A percentile compares a stretch with the other conserved stretches of the same genome.
These are phyloP conservation scores for Lactarius sp. DNA, from an alignment of 768 basidiomycete genomes.

Conservation along the genomic window DNA sequence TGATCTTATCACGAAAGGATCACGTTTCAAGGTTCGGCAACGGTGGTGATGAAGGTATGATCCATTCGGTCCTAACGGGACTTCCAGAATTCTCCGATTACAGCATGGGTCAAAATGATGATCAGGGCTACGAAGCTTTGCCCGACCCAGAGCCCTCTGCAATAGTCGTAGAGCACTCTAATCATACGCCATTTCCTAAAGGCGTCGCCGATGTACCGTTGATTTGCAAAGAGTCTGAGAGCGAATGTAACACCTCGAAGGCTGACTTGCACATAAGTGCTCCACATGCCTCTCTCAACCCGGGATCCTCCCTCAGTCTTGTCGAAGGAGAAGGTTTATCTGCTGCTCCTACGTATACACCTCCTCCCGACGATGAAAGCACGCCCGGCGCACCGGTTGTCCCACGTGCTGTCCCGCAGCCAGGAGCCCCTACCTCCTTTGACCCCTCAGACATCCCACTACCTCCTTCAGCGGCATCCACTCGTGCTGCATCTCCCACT, in stretches of 20 bases:
- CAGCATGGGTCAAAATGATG: conserved; percentile 19
- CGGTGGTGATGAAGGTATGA: conserved; percentile 77
- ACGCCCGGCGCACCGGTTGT: neutral
- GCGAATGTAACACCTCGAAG: neutral
- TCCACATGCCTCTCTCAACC: neutral
- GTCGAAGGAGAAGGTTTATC: neutral
- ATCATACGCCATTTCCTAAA: neutral
- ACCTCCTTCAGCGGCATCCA: conserved; percentile 16
- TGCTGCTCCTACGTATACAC: neutral
- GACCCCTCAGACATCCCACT: conserved; percentile 19
- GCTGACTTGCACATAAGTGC: neutral
- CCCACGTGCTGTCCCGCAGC: neutral
- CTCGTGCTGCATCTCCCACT: conserved; percentile 23
- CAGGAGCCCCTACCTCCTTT: neutral
- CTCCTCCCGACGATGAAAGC: neutral
- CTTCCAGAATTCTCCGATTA: conserved; percentile 56
- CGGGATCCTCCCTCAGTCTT: neutral
- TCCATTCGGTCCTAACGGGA: conserved; percentile 67
- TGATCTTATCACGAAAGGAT: conserved; percentile 66
- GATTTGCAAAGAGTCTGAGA: neutral
- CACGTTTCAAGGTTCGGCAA: conserved; percentile 57
- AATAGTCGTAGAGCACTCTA: neutral
- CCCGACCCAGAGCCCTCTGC: neutral
- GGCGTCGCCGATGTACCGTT: neutral
- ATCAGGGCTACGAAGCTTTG: neutral